Evolutionary conservation across 2,329 filamentous ascomycete species (phyloP).

Genomic region (Talaromyces albobiverticillius): DNA sequence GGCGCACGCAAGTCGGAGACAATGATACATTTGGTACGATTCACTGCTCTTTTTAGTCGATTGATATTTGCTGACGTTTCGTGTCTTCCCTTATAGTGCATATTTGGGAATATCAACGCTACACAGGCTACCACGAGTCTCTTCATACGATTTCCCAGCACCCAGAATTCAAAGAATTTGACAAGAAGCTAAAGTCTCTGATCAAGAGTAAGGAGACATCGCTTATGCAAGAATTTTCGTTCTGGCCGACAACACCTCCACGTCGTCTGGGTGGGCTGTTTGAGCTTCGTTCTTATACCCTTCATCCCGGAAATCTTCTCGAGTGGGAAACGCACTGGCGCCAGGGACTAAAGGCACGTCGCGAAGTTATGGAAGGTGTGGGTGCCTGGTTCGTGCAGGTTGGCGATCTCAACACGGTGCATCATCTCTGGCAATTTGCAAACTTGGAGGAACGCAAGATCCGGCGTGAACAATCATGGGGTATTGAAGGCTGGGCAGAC

Average conservation of each 20-base stretch:
- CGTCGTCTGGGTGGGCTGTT: slow-evolving; percentile 89
- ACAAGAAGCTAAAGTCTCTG: slow-evolving; percentile 77
- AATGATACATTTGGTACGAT: slow-evolving; percentile 88
- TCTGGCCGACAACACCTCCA: slow-evolving; percentile 94
- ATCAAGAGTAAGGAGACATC: slow-evolving; percentile 83
- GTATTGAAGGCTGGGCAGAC: slow-evolving; percentile 90
- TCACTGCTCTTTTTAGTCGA: slow-evolving; percentile 1
- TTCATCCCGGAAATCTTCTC: slow-evolving; percentile 90
- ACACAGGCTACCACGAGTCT: slow-evolving; percentile 91
- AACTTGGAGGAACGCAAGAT: slow-evolving; percentile 91
- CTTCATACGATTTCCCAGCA: slow-evolving; percentile 79
- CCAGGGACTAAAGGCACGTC: slow-evolving; percentile 80
- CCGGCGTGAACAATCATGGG: slow-evolving; percentile 91
- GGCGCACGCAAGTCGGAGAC: slow-evolving; percentile 96
- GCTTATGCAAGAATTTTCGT: slow-evolving; percentile 99
- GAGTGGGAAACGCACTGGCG: slow-evolving; percentile 99
- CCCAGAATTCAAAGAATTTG: slow-evolving; percentile 79
- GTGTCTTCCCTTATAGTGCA: slow-evolving; percentile 63
- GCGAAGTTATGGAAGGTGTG: slow-evolving; percentile 97
- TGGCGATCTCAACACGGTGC: slow-evolving; percentile 93
- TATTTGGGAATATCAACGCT: slow-evolving; percentile 99
- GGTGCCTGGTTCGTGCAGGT: slow-evolving; percentile 99
- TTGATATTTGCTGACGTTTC: neutral
- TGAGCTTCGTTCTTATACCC: slow-evolving; percentile 92
- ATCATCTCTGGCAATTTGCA: slow-evolving; percentile 98